Percentiles rank a stretch among this genome's conserved stretches.
phyloP scores from a whole-genome alignment of 2,329 filamentous ascomycete genomes.

The Allantophomopsis lycopodina region DNA sequence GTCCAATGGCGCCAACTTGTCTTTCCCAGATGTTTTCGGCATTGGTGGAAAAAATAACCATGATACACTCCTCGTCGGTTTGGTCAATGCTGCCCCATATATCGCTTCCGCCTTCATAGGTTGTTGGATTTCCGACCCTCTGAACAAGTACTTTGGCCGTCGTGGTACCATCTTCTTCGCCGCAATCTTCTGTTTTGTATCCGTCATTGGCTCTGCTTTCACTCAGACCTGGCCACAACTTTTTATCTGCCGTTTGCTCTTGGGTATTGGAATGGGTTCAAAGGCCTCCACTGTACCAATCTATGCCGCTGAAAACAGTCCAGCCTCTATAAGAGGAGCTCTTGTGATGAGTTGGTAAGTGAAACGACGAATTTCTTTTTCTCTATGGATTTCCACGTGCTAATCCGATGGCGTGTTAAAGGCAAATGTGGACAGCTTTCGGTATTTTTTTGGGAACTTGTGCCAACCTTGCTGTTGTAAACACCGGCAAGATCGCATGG shows the following conservation, averaged over 20 bases:
- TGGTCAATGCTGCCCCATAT: conserved; percentile 48
- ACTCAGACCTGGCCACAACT: conserved; percentile 53
- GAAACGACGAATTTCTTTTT: no score
- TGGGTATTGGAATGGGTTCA: conserved; percentile 58
- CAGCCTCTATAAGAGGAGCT: conserved; percentile 48
- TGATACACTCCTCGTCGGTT: conserved; percentile 39
- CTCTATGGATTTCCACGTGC: conserved; percentile 29
- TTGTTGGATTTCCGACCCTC: conserved; percentile 61
- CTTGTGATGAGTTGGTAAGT: conserved; percentile 55
- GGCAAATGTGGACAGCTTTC: conserved; percentile 36
- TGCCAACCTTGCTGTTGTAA: conserved; percentile 41
- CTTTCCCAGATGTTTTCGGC: conserved; percentile 32
- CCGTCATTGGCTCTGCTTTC: conserved; percentile 35
- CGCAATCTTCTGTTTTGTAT: conserved; percentile 39
- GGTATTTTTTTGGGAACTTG: conserved; percentile 45
- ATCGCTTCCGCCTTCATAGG: conserved; percentile 55
- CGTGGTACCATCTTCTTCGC: conserved; percentile 59
- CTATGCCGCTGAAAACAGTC: conserved; percentile 55
- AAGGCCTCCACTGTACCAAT: conserved; percentile 59
- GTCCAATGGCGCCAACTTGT: conserved; percentile 54
- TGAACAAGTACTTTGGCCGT: conserved; percentile 58
- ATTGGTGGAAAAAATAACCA: conserved; percentile 10
- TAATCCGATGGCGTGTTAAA: conserved; percentile 58
- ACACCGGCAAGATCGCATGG: conserved; percentile 41
- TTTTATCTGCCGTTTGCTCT: conserved; percentile 54